Percentiles rank a stretch among this genome's conserved stretches.
Conservation (phyloP, 2,329 filamentous ascomycete species). For the Fusarium sp. region DNA sequence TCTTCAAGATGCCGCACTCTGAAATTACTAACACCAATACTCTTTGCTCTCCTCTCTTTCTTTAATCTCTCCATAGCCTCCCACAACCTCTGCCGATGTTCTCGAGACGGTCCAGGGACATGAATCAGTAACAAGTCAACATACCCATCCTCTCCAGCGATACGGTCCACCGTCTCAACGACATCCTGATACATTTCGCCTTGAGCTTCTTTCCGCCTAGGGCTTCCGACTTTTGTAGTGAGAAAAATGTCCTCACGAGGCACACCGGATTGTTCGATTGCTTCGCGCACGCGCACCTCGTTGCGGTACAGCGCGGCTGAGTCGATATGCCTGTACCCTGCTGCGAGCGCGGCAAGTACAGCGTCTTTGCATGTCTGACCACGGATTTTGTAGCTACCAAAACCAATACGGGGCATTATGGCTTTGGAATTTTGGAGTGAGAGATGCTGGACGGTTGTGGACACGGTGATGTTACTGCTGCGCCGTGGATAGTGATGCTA, state of each 20-base stretch:
- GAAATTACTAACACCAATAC: slow-evolving; percentile 81
- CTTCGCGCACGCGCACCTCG: slow-evolving; percentile 74
- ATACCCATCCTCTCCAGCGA: slow-evolving; percentile 70
- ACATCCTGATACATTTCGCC: slow-evolving; percentile 72
- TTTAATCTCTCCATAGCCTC: slow-evolving; percentile 73
- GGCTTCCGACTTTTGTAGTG: slow-evolving; percentile 76
- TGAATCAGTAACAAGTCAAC: slow-evolving; percentile 81
- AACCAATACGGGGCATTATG: slow-evolving; percentile 74
- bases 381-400: slow-evolving; percentile 76
- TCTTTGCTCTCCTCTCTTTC: slow-evolving; percentile 70
- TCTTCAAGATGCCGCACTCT: slow-evolving; percentile 77
- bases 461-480: slow-evolving; percentile 8
- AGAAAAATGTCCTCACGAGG: slow-evolving; percentile 73
- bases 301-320: slow-evolving; percentile 75
- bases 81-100: slow-evolving; percentile 73
- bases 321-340: slow-evolving; percentile 74
- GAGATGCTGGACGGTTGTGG: slow-evolving; percentile 34
- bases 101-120: slow-evolving; percentile 67
- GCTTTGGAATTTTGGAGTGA: slow-evolving; percentile 42
- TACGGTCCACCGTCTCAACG: slow-evolving; percentile 72
- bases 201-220: slow-evolving; percentile 47
- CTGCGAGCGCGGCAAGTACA: slow-evolving; percentile 68
- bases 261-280: slow-evolving; percentile 69
- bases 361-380: slow-evolving; percentile 68
- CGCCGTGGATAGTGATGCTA: background rate